phyloP scores from a whole-genome alignment of 495 filamentous ascomycete species.

The Hypoxylon trugodes region DNA sequence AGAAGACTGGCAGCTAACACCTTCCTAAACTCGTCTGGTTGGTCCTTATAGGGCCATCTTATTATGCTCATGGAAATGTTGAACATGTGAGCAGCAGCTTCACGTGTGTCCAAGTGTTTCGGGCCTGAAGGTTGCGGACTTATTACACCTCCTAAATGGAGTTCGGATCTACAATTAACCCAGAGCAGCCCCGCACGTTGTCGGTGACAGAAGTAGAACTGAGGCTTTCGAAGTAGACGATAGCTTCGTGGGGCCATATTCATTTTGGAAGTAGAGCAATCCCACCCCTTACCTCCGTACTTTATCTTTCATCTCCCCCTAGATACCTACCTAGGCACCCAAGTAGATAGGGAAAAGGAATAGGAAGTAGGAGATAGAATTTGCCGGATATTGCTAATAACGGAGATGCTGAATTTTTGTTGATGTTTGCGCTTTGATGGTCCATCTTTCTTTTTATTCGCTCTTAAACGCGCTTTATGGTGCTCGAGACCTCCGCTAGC shows the following conservation, averaged over 20 bases:
- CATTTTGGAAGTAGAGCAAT: too few species aligned
- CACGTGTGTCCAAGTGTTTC: background rate
- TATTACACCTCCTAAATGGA: slow-evolving; percentile 6
- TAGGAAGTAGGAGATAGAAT: too few species aligned
- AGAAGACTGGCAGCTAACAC: background rate
- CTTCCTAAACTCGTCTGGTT: background rate
- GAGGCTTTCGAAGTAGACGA: background rate
- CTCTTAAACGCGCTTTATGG: background rate
- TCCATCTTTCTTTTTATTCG: background rate
- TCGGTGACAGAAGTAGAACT: slow-evolving; percentile 10
- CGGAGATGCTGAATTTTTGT: background rate
- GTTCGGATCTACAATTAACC: slow-evolving; percentile 4
- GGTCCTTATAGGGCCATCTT: background rate
- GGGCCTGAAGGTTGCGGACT: background rate
- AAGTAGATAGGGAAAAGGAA: too few species aligned
- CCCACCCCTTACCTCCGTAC: too few species aligned
- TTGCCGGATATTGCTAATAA: too few species aligned
- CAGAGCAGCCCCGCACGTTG: slow-evolving; percentile 1
- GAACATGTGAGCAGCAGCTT: background rate
- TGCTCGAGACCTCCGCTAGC: background rate
- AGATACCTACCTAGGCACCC: too few species aligned
- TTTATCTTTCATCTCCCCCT: too few species aligned
- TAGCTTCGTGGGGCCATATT: too few species aligned
- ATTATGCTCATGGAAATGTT: background rate
- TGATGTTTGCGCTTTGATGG: slow-evolving; percentile 14